Conservation (phyloP, 164 flowering plant species). For the Pachysandra terminalis region DNA sequence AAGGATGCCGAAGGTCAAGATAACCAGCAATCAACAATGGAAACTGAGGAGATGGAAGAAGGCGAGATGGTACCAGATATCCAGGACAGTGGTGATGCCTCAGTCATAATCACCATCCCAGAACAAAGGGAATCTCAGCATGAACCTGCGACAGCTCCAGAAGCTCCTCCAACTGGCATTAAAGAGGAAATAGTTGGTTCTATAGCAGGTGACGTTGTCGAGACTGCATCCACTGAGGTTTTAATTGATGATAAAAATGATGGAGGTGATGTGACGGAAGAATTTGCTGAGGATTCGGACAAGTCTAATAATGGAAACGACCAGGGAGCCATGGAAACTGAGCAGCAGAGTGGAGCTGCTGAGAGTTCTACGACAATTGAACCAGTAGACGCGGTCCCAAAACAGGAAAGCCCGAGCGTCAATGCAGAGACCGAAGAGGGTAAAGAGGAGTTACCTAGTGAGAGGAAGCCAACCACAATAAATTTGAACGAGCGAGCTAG, state of each 20-base stretch:
- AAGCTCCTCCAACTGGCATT: constrained; percentile 28
- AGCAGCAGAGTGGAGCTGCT: constrained; percentile 23
- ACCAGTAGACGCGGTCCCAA: constrained; percentile 20
- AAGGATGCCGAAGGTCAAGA: constrained; percentile 41
- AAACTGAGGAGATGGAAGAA: constrained; percentile 68
- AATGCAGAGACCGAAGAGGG: constrained; percentile 32
- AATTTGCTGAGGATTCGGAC: constrained; percentile 39
- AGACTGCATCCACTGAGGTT: constrained; percentile 28
- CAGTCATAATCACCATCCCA: constrained; percentile 23
- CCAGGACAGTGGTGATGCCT: constrained; percentile 31
- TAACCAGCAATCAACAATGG: constrained; percentile 26
- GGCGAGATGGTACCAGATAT: constrained; percentile 68
- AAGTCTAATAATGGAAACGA: constrained; percentile 38
- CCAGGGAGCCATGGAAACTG: constrained; percentile 28
- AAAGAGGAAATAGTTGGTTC: constrained; percentile 28
- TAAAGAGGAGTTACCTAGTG: constrained; percentile 27
- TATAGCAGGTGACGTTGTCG: constrained; percentile 27
- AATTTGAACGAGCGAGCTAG: constrained; percentile 58
- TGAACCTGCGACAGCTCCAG: constrained; percentile 29
- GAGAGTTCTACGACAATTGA: constrained; percentile 27
- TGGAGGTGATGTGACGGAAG: constrained; percentile 36
- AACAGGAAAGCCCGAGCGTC: constrained; percentile 21
- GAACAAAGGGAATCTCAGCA: constrained; percentile 36
- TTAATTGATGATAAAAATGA: constrained; percentile 29
- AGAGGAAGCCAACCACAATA: constrained; percentile 36